Base-by-base conservation (phyloP, 2,329 filamentous ascomycete genomes). In the Verticillium nonalfalfae region DNA sequence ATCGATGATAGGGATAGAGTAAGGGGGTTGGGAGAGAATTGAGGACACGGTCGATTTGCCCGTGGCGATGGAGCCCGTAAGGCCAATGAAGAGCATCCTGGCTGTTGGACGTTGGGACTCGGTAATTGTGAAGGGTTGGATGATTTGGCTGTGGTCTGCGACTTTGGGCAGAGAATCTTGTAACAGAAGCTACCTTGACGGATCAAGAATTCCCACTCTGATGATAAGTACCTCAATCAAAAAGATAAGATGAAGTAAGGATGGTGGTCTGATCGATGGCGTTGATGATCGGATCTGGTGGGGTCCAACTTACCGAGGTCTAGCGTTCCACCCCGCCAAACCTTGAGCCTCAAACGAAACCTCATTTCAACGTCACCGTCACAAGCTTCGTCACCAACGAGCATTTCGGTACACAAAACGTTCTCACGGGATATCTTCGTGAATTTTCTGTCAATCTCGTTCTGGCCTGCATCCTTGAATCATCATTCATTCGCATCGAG, bases 11-110 rank as follows among this genome's bases (percentile, higher is more conserved):
- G 95, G 93, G 64, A 99, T 84, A 63, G 85, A 89, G 80, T 97
- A 90, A 0, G 94, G 95, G 5, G 90, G 81, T 4, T 85, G 82
- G 58, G 90, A 86, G 69, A 99, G 90, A 68, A 97, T 84, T 45
- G 84, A 81, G 34, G 95, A 97, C 60, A 97, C 93, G 67, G 94
- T 99, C 56, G 94, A 97, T 84, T 99, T 99, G 74, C 95, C 95
- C 6, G 95, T 99, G 63, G 95, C 95, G 72, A 99, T 98, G 64
- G 93, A 97, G 73, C 95, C 95, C 9, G 95, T 99, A 33, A 99
- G 86, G 61, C 95, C 95, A 69, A 99, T 93, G 70, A 99, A 87
- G 57, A 98, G 85, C 95, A 98, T 98, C n/a, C 67, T 68, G 66
- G 34, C 35, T 68, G 26, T 50, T 26, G n/a, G 57, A 13, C 14